Evolutionary conservation across 148 eudicot genomes (phyloP), one percentile per base, ranked within the genome.

Genomic region (Spergularia bocconei): DNA sequence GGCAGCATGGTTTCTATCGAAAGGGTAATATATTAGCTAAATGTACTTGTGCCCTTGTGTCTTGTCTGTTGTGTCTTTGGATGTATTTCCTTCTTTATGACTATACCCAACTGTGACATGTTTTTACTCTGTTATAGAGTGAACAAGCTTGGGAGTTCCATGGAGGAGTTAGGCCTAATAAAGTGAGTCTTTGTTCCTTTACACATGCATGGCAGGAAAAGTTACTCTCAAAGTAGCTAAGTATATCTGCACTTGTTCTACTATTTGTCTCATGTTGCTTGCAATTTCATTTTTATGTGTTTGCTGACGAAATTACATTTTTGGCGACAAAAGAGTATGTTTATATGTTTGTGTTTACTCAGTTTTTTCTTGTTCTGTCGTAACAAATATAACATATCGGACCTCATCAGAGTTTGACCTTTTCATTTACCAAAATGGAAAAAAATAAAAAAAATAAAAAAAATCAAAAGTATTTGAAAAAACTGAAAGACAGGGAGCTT

Each of bases 1-100:
- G 87, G 94, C 97, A 19, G 93, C 99, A 63, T 81, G 83, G 77
- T 95, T 92, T 84, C 91, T 95, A 78, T 89, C 98, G 25, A 86
- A 82, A 82, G 99, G 99, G 99, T 95, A 92, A 78, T 56, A 53
- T 69, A 38, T 70, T 33, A 48, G 20, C 38, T 58, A 75, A 15
- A 53, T 76, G 71, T 17, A 64, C 7, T 52, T 63, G 54, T 55
- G 39, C 48, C 41, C 13, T 58, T 33, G 60, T 71, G 11, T 36
- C 55, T 20, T 39, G 14, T 53, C 47, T 59, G 21, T 33, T 62
- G 29, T 75, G 53, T 44, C 71, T 60, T 54, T 54, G 51, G 21
- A 54, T 8, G n/a, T 70, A 38, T 63, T 12, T 36, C 14, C 77
- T 57, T 74, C 19, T 59, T 55, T 61, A 56, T 44, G 38, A 38